Base-by-base conservation (phyloP, 2,329 filamentous ascomycete species). In the Fusarium neocosmosporiellum region DNA sequence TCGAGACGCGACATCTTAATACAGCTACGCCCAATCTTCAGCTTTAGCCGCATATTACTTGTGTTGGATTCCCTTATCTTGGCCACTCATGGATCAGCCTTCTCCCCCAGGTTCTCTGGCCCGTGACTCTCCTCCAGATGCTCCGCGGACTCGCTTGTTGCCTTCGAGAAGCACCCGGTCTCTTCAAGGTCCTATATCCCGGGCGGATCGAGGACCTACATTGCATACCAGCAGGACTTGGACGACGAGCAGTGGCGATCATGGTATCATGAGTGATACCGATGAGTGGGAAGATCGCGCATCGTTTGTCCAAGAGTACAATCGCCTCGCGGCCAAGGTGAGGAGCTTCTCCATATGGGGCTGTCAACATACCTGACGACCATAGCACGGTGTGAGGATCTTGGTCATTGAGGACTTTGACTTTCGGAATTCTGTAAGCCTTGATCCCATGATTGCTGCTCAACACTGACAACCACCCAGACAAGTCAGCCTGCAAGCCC, bases 321-420 rank as follows among this genome's bases (percentile, higher is more conserved):
- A 92, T 77, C 82, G 84, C 6, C 78, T 92, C 7, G 90, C 90
- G 4, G 85, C 83, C 64, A 88, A 88, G 85, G 90, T 90, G 69
- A 34, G 71, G 2, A 57, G 2, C n/a, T 33, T 5, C 11, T 14
- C 27, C 1, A 2, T 20, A 16, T n/a, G 8, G n/a, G 9, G 18
- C 4, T 13, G 33, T 10, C 20, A 33, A 14, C 3, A 31, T 34
- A 50, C 27, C 66, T 67, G 18, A 62, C 37, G 24, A 50, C 43
- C 10, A 22, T 55, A 91, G 89, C 84, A 91, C 79, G 88, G 88
- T 18, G 82, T 92, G 53, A 84, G 84, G 16, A 71, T 77, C 5
- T 67, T 87, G 29, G 75, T 81, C 1, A 75, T 80, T 9, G 81
- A 83, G 1, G 81, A 83, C 53, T 82, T 83, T 68, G 76, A 76